Base-by-base conservation (phyloP, 2,329 filamentous ascomycete species). In the Penicillium decumbens region DNA sequence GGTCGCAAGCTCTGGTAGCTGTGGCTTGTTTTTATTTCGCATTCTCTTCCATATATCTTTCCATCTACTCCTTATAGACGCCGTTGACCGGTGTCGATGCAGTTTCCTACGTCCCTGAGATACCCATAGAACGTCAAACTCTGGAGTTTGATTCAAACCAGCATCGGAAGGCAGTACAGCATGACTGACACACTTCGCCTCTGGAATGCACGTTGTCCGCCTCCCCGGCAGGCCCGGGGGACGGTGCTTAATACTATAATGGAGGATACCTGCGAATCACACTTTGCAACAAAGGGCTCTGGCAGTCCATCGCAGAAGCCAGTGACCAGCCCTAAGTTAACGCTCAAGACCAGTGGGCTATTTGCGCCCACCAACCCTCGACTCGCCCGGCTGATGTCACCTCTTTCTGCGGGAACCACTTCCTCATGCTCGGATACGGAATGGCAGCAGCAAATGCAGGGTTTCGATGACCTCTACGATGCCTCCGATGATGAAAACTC, bases 381-480 rank as follows among this genome's bases (percentile, higher is more conserved):
- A 23, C 51, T 61, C 6, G 57, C 60, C 33, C 62, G 63, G 24
- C 38, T 68, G 20, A 56, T 66, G 45, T 68, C 67, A 20, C 68
- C 68, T 3, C 48, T 65, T 12, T 70, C 68, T 6, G 64, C 63
- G 1, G 59, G 58, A 1, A 65, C 66, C 3, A 56, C 59, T 1
- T 70, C 65, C 12, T 68, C 65, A n/a, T 66, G 66, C 52, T 49
- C 81, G 76, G 46, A 77, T 76, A 61, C 76, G 73, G 85, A 87
- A 75, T 76, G 61, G 86, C 80, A 74, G 72, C 77, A 60, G 75
- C 79, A 66, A 85, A 85, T 57, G 81, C 82, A 60, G 78, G 85
- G 89, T 56, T 92, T 92, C 61, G 88, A 95, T 69, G 89, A 95
- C 61, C 75, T 95, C 42, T 95, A 95, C 69, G 88, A 93, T 69